Base-by-base conservation (phyloP, 2,329 filamentous ascomycete genomes). In the Elsinoe australis region DNA sequence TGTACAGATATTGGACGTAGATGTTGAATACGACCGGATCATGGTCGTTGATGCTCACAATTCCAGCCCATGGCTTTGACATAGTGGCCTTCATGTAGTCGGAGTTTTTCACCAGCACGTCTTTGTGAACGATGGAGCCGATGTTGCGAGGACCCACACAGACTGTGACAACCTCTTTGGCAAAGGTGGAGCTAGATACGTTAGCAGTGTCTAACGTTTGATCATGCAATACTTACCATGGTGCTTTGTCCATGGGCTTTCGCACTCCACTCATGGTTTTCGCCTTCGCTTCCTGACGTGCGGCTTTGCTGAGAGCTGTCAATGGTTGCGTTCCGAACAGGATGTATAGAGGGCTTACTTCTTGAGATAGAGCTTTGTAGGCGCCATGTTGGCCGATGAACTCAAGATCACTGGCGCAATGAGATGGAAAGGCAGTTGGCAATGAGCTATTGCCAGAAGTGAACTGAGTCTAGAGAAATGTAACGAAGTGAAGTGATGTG, bases 1-100 rank as follows among this genome's bases (percentile, higher is more conserved):
- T 7, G 28, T 49, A 49, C 5, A 49, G 33, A 10, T 21, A 49
- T 26, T 41, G 19, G 22, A 49, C 47, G 24, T 18, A 49, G n/a
- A 10, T n/a, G 9, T 6, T 6, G 24, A 49, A 49, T 10, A 14
- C 5, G 6, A 10, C 28, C 9, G 17, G 7, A 15, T 49, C 36
- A n/a, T 7, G 14, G 10, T 35, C 32, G 15, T 8, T 35, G 14
- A 35, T 19, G 17, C 8, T 44, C 5, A 18, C 3, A 8, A 31
- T 9, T 24, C 7, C 14, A 44, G 8, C n/a, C 14, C 24, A 24
- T n/a, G 8, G 4, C 22, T 15, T 14, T 28, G 18, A 44, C 22
- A 26, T 7, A 12, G 7, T 5, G n/a, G 19, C 19, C 12, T 15
- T 8, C 19, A 18, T 29, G 19, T 35, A 15, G 7, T 18, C 15